These are phyloP conservation scores for Xylariaceae sp. DNA, from an alignment of 2,329 filamentous ascomycete genomes.

Conservation along the genomic window DNA sequence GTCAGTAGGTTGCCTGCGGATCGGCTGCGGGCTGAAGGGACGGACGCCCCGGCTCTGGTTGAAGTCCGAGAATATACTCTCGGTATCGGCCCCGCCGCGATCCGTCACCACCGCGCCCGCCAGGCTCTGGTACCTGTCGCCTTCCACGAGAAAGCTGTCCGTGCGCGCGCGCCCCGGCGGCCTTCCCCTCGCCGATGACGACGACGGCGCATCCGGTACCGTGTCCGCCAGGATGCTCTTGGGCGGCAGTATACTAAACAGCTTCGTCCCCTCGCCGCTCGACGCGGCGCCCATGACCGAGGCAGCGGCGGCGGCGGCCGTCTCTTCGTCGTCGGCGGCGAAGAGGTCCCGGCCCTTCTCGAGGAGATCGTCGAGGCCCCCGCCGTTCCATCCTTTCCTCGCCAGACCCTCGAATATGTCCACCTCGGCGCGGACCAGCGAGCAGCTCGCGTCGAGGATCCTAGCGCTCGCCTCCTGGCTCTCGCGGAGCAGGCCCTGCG, in stretches of 20 bases:
- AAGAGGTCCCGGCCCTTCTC: slow-evolving; percentile 60
- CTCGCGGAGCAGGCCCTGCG: slow-evolving; percentile 54
- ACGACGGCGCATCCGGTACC: slow-evolving; percentile 38
- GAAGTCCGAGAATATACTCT: slow-evolving; percentile 51
- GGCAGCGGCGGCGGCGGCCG: slow-evolving; percentile 10
- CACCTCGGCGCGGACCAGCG: slow-evolving; percentile 61
- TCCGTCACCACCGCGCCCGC: slow-evolving; percentile 44
- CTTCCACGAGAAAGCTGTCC: slow-evolving; percentile 49
- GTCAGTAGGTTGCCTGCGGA: slow-evolving; percentile 27
- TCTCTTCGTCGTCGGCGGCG: slow-evolving; percentile 36
- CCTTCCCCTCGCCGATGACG: slow-evolving; percentile 17
- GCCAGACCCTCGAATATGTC: slow-evolving; percentile 65
- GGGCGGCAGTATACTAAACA: slow-evolving; percentile 60
- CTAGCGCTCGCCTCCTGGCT: slow-evolving; percentile 58
- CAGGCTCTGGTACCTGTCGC: slow-evolving; percentile 54
- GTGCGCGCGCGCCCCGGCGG: slow-evolving; percentile 37
- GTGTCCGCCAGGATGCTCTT: slow-evolving; percentile 57
- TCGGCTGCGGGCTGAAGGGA: slow-evolving; percentile 55
- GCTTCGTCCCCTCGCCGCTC: slow-evolving; percentile 38
- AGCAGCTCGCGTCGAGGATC: slow-evolving; percentile 60
- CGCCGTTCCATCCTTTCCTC: slow-evolving; percentile 62
- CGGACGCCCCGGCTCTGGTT: slow-evolving; percentile 49
- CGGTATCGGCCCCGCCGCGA: slow-evolving; percentile 36
- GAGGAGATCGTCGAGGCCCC: slow-evolving; percentile 59
- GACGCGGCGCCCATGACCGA: slow-evolving; percentile 28